Percentiles rank a stretch among this genome's conserved stretches.
Conservation (phyloP, 345 rosid genomes). For the Moricandia moricandioides region DNA sequence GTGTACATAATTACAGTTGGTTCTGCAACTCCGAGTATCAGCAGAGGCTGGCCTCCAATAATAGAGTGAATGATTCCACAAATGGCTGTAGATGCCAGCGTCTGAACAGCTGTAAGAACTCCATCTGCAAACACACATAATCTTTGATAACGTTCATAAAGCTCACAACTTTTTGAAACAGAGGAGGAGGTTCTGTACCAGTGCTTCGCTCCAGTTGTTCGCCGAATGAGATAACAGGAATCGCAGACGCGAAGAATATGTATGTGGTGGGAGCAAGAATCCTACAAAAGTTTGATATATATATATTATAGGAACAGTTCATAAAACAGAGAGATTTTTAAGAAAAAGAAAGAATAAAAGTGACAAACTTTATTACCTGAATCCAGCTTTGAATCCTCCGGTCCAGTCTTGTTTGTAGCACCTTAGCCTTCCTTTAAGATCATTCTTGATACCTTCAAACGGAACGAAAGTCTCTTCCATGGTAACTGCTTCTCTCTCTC, state of each 20-base stretch:
- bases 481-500: slow-evolving; percentile 17
- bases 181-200: slow-evolving; percentile 46
- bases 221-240: slow-evolving; percentile 96
- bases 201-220: slow-evolving; percentile 89
- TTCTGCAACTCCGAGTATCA: slow-evolving; percentile 96
- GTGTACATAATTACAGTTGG: slow-evolving; percentile 97
- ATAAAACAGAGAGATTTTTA: neutral
- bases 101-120: slow-evolving; percentile 90
- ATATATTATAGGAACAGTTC: neutral
- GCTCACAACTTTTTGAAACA: neutral
- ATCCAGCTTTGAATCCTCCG: slow-evolving; percentile 75
- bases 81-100: slow-evolving; percentile 81
- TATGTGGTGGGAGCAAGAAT: slow-evolving; percentile 97
- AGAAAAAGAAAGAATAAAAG: neutral
- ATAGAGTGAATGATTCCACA: slow-evolving; percentile 91
- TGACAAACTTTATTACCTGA: slow-evolving; percentile 44
- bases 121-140: slow-evolving; percentile 53
- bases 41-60: slow-evolving; percentile 89
- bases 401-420: slow-evolving; percentile 95
- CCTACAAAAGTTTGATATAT: slow-evolving; percentile 35
- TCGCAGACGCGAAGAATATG: slow-evolving; percentile 95
- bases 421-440: slow-evolving; percentile 70
- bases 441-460: slow-evolving; percentile 77
- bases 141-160: neutral
- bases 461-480: slow-evolving; percentile 97